These are phyloP conservation scores for Plectosphaerella plurivora DNA, from an alignment of 2,329 filamentous ascomycete species.

Conservation along the genomic window DNA sequence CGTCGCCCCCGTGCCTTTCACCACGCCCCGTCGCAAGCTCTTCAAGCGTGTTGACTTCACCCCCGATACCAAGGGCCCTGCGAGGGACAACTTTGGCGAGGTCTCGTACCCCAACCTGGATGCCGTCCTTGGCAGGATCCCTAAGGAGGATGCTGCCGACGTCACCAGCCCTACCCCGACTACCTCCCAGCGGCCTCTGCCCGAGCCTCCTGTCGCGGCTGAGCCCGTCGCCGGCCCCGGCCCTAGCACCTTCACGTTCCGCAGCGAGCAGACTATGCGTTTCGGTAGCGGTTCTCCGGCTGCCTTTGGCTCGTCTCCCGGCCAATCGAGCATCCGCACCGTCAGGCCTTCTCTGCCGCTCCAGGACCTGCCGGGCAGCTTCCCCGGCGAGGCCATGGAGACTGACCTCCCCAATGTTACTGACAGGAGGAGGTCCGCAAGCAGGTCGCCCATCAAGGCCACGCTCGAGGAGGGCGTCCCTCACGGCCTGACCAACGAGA, in stretches of 20 bases:
- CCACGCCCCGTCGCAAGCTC: conserved; percentile 63
- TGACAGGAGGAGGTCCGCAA: background rate
- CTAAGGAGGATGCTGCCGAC: background rate
- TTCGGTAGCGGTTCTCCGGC: conserved; percentile 44
- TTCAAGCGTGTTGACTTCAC: conserved; percentile 78
- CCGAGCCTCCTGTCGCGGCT: conserved; percentile 11
- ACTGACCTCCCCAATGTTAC: background rate
- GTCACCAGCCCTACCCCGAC: background rate
- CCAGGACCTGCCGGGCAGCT: conserved; percentile 50
- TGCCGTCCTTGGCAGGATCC: conserved; percentile 14
- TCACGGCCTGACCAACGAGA: conserved; percentile 63
- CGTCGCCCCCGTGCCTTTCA: conserved; percentile 47
- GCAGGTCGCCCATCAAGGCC: conserved; percentile 31
- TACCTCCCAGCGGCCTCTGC: conserved; percentile 12
- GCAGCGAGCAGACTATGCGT: conserved; percentile 60
- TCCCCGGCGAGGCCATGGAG: conserved; percentile 31
- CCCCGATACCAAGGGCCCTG: conserved; percentile 55
- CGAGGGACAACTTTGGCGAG: conserved; percentile 23
- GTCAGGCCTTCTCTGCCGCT: conserved; percentile 48
- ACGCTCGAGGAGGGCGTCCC: conserved; percentile 35
- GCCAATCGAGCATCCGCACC: conserved; percentile 57
- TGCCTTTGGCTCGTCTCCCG: conserved; percentile 53
- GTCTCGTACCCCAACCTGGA: conserved; percentile 28
- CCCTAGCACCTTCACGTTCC: conserved; percentile 53
- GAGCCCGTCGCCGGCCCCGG: conserved; percentile 42